Conservation (phyloP, 805 yeast species). For the Saturnispora serradocipensis region DNA sequence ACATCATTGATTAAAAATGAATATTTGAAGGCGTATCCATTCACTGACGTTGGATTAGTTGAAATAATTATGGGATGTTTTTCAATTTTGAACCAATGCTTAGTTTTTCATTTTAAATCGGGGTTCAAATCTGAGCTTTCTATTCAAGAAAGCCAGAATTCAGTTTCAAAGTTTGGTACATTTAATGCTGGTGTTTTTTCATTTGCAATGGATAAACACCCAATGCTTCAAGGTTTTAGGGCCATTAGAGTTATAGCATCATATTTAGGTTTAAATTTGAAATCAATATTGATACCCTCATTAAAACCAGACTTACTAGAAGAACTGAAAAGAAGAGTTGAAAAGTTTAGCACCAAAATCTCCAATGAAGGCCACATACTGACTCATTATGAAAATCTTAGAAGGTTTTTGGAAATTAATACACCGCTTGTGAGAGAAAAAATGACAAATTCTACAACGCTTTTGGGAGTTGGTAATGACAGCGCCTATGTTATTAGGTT, state of each 20-base stretch:
- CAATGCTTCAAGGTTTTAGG: background rate
- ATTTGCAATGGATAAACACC: conserved; percentile 6
- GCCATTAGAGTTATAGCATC: conserved; percentile 5
- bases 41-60: background rate
- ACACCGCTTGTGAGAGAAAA: background rate
- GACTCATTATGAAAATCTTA: conserved; percentile 9
- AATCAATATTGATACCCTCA: background rate
- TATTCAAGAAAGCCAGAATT: conserved; percentile 1
- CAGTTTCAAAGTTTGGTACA: conserved; percentile 9
- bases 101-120: conserved; percentile 10
- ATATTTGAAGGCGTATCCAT: conserved; percentile 4
- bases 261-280: conserved; percentile 4
- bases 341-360: conserved; percentile 1
- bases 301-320: conserved; percentile 2
- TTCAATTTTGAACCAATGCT: conserved; percentile 7
- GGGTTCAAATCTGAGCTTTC: conserved; percentile 5
- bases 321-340: conserved; percentile 5
- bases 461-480: conserved; percentile 8
- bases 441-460: background rate
- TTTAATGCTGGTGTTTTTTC: conserved; percentile 11
- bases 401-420: conserved; percentile 6
- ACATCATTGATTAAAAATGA: conserved; percentile 7
- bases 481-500: conserved; percentile 8
- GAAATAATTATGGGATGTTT: conserved; percentile 2
- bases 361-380: background rate